Conservation (phyloP, 2,329 filamentous ascomycete genomes). For the Penicillium sp. region DNA sequence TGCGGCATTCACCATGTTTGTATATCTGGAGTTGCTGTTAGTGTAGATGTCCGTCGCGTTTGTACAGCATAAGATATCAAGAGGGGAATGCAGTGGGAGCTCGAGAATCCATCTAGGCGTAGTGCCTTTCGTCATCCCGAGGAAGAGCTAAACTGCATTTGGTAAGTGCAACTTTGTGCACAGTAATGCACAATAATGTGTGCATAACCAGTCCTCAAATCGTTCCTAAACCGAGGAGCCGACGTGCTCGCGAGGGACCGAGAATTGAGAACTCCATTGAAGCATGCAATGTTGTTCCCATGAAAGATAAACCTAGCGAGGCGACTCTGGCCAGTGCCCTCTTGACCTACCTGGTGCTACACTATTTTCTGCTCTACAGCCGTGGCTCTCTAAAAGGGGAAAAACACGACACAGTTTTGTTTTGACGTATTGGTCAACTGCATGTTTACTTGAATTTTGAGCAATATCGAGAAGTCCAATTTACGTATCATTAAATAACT, state of each 20-base stretch:
- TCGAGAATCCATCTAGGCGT: background rate
- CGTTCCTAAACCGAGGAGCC: background rate
- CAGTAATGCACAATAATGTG: background rate
- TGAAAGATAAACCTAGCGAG: background rate
- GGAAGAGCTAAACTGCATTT: background rate
- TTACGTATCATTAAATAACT: too few species aligned
- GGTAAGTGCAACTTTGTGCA: background rate
- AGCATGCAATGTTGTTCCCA: background rate
- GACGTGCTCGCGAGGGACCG: background rate
- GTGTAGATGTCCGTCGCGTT: background rate
- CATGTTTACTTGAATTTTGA: background rate
- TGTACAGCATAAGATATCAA: background rate
- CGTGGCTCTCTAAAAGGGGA: background rate
- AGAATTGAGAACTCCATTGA: background rate
- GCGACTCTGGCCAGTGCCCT: background rate
- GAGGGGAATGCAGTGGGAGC: background rate
- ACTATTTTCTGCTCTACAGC: background rate
- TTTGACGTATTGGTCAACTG: background rate
- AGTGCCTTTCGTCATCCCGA: background rate
- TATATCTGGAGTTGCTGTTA: background rate
- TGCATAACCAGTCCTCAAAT: background rate
- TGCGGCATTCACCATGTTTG: constrained; percentile 39
- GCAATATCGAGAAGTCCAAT: too few species aligned
- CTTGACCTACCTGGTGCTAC: background rate
- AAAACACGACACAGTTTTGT: background rate